Evolutionary conservation across 1,284 basidiomycete genomes (phyloP).

Genomic region (Melanopsichium pennsylvanicum): DNA sequence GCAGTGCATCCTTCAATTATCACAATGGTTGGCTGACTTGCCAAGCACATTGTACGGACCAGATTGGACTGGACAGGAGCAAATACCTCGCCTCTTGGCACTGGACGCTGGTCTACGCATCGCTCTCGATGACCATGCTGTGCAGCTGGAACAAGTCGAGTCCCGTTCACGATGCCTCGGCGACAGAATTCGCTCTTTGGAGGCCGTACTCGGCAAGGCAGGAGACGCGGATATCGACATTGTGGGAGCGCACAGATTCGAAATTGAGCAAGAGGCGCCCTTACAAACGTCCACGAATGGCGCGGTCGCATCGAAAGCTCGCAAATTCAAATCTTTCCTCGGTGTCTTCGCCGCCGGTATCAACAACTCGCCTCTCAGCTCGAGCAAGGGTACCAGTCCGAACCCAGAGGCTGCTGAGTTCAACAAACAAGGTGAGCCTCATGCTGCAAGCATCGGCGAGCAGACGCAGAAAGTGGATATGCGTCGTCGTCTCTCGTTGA

Average conservation of each 20-base stretch:
- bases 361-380: slow-evolving; percentile 14
- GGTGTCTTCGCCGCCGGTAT: slow-evolving; percentile 26
- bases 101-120: slow-evolving; percentile 5
- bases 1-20: slow-evolving; percentile 28
- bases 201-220: slow-evolving; percentile 11
- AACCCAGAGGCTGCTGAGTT: not conserved
- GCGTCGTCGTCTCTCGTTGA: slow-evolving; percentile 19
- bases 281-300: not conserved
- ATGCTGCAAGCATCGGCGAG: not conserved
- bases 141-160: slow-evolving; percentile 11
- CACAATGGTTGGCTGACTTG: slow-evolving; percentile 29
- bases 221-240: slow-evolving; percentile 9
- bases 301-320: slow-evolving; percentile 19
- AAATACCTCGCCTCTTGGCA: not conserved
- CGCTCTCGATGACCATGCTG: slow-evolving; percentile 8
- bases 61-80: not conserved
- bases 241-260: slow-evolving; percentile 12
- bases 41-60: slow-evolving; percentile 6
- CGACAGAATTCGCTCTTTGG: slow-evolving; percentile 15
- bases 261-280: slow-evolving; percentile 6
- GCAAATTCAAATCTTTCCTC: slow-evolving; percentile 37
- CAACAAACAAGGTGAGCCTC: slow-evolving; percentile 8
- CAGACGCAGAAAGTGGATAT: not conserved
- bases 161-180: slow-evolving; percentile 10
- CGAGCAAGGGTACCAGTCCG: slow-evolving; percentile 2